Conservation (phyloP, 345 rosid genomes). For the Syzygium oleosum region DNA sequence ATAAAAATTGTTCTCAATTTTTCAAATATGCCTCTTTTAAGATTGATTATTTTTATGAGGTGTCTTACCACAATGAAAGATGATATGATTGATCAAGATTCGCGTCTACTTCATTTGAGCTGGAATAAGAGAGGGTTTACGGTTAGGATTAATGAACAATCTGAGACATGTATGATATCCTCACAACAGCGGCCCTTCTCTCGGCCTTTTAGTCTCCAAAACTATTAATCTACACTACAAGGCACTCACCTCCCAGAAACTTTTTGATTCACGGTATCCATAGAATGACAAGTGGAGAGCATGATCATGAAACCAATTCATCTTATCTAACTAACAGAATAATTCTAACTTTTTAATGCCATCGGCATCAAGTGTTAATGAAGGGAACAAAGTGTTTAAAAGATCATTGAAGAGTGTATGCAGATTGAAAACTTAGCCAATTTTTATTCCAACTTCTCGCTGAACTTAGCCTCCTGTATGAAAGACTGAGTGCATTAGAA, state of each 20-base stretch:
- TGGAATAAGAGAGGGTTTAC: background rate
- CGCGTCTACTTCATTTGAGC: background rate
- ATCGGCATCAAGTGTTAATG: background rate
- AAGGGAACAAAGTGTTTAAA: background rate
- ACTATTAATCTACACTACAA: background rate
- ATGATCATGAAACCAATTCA: background rate
- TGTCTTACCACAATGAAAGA: background rate
- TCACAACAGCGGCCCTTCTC: background rate
- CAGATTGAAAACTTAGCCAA: background rate
- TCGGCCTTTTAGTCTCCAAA: background rate
- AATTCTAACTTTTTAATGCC: background rate
- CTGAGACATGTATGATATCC: background rate
- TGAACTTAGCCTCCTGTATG: background rate
- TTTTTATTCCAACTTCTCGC: background rate
- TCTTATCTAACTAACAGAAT: background rate
- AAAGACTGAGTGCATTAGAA: background rate
- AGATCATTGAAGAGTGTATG: background rate
- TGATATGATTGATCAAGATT: background rate
- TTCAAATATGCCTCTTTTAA: background rate
- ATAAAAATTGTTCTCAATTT: background rate
- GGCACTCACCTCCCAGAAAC: background rate
- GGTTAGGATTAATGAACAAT: background rate
- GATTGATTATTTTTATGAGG: background rate
- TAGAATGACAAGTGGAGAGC: background rate
- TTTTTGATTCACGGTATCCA: background rate